phyloP scores from a whole-genome alignment of 768 basidiomycete species.

The Suillus alpinus region DNA sequence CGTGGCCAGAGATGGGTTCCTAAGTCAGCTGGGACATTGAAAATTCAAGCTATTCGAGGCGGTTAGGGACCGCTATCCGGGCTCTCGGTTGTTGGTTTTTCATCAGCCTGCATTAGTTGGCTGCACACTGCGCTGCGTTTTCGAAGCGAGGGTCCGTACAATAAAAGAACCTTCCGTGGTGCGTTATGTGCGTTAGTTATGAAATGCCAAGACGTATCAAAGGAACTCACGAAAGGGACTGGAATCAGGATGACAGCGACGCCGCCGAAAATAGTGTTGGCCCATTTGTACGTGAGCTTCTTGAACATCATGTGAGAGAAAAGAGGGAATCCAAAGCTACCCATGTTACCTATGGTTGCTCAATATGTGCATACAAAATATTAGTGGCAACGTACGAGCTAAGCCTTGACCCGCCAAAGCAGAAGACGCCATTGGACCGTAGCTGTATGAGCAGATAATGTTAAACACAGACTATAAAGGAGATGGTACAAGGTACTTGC shows the following conservation, averaged over 20 bases:
- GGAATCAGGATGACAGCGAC: conserved; percentile 51
- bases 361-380: neutral
- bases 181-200: neutral
- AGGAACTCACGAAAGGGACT: conserved; percentile 51
- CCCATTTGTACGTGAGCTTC: conserved; percentile 56
- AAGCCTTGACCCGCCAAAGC: conserved; percentile 66
- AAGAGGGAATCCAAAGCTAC: conserved; percentile 54
- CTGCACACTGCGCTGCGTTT: conserved; percentile 21
- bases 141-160: conserved; percentile 29
- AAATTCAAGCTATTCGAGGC: neutral
- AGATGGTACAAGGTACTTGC: conserved; percentile 26
- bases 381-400: conserved; percentile 38
- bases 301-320: conserved; percentile 60
- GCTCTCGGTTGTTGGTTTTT: neutral
- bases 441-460: conserved; percentile 27
- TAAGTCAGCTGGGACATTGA: neutral
- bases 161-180: conserved; percentile 23
- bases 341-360: conserved; percentile 42
- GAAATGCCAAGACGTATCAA: neutral
- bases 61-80: neutral
- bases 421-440: conserved; percentile 60
- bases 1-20: conserved; percentile 12
- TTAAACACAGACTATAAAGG: neutral
- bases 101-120: conserved; percentile 7
- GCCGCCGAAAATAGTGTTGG: conserved; percentile 51